Evolutionary conservation across 129 eudicot genomes (phyloP).

Genomic region (Flaveria trinervia): DNA sequence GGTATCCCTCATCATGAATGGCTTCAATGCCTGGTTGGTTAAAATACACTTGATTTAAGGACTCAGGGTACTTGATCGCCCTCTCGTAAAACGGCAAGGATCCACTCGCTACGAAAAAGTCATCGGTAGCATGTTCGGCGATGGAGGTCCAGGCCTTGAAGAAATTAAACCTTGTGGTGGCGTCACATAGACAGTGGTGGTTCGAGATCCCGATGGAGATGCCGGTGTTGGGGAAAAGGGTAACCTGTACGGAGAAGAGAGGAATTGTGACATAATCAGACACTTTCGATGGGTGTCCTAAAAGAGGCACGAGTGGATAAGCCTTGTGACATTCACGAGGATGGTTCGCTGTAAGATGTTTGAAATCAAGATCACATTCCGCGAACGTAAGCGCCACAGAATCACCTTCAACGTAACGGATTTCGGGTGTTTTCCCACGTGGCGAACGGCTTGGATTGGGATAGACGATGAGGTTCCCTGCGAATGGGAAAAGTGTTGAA

Average conservation of each 20-base stretch:
- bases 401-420: slow-evolving; percentile 28
- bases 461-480: slow-evolving; percentile 33
- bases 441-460: not conserved
- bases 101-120: slow-evolving; percentile 20
- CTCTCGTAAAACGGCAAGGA: slow-evolving; percentile 36
- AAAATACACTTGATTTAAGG: slow-evolving; percentile 1
- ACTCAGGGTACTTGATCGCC: not conserved
- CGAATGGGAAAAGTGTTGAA: slow-evolving; percentile 49
- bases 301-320: slow-evolving; percentile 38
- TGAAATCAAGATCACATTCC: slow-evolving; percentile 25
- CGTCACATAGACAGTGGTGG: slow-evolving; percentile 43
- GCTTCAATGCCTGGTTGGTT: slow-evolving; percentile 11
- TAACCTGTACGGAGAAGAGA: slow-evolving; percentile 34
- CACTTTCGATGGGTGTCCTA: slow-evolving; percentile 22
- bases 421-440: not conserved
- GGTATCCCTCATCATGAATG: not conserved
- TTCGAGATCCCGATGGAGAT: slow-evolving; percentile 44
- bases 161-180: slow-evolving; percentile 32
- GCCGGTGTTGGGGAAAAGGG: slow-evolving; percentile 40
- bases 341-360: slow-evolving; percentile 31
- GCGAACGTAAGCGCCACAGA: slow-evolving; percentile 29
- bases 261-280: slow-evolving; percentile 31
- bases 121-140: slow-evolving; percentile 25
- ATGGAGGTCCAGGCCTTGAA: slow-evolving; percentile 47
- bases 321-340: slow-evolving; percentile 35